These are phyloP conservation scores for Magnolia changhungtana DNA, from an alignment of 164 flowering plant species.

Conservation along the genomic window DNA sequence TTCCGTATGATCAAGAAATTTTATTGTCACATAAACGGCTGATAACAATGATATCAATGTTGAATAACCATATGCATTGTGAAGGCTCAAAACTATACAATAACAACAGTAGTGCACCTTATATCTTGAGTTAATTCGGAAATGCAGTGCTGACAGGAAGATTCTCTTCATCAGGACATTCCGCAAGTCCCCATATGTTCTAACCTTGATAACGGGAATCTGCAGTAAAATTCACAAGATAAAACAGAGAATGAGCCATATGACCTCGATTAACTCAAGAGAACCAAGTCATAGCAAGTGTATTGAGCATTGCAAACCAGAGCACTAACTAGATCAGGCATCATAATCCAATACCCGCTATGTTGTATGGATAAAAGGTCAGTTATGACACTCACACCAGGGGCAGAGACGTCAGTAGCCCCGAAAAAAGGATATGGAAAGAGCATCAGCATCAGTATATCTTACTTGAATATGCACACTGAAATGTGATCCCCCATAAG, in stretches of 20 bases:
- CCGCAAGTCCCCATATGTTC: conserved; percentile 75
- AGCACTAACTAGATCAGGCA: background rate
- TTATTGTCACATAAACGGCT: background rate
- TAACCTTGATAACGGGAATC: conserved; percentile 86
- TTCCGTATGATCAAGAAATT: background rate
- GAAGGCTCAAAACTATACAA: background rate
- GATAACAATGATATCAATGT: background rate
- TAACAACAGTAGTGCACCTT: conserved; percentile 47
- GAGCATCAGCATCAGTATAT: too few relatives aligned
- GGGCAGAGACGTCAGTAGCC: too few relatives aligned
- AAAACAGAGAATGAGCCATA: background rate
- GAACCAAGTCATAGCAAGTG: background rate
- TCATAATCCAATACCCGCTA: background rate
- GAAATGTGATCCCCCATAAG: too few relatives aligned
- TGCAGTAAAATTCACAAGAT: conserved; percentile 29
- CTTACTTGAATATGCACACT: too few relatives aligned
- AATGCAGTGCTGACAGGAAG: conserved; percentile 94
- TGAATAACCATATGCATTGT: background rate
- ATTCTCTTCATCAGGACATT: conserved; percentile 96
- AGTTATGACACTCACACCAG: too few relatives aligned
- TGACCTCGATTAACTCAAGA: background rate
- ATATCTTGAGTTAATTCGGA: conserved; percentile 94
- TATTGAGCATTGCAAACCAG: background rate
- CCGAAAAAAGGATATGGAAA: too few relatives aligned
- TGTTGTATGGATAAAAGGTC: background rate